Evolutionary conservation across 441 rosid species (phyloP).

Genomic region (Croton laevigatus): DNA sequence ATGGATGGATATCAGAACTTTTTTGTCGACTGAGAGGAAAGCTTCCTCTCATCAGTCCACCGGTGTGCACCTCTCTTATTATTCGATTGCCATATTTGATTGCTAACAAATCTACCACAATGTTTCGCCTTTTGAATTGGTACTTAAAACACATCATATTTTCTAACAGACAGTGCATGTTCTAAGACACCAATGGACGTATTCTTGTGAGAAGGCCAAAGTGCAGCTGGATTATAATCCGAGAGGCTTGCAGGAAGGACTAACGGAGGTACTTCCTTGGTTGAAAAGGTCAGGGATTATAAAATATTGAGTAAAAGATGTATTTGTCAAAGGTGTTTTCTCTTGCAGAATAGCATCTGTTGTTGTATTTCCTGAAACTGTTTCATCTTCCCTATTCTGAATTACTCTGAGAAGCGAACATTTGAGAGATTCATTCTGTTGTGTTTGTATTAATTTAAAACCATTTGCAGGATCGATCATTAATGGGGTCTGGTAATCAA

Average conservation of each 20-base stretch:
- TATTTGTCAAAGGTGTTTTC: not conserved
- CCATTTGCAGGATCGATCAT: not conserved
- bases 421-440: not conserved
- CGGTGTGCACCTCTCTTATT: constrained; percentile 41
- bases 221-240: constrained; percentile 70
- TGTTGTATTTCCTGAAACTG: not conserved
- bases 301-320: constrained; percentile 39
- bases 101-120: not conserved
- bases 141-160: not conserved
- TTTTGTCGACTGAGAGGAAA: constrained; percentile 69
- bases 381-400: not conserved
- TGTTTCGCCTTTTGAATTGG: not conserved
- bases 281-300: constrained; percentile 61
- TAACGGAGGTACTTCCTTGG: constrained; percentile 76
- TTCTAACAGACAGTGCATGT: constrained; percentile 55
- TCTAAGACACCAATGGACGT: constrained; percentile 80
- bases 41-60: constrained; percentile 85
- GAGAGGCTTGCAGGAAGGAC: constrained; percentile 71
- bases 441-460: not conserved
- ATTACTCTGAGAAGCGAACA: not conserved
- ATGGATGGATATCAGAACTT: constrained; percentile 69
- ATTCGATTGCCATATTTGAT: constrained; percentile 5
- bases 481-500: no score
- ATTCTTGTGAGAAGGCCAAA: constrained; percentile 81
- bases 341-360: not conserved